Evolutionary conservation across 805 yeast species (phyloP).

Genomic region (Clavispora carvajalis): DNA sequence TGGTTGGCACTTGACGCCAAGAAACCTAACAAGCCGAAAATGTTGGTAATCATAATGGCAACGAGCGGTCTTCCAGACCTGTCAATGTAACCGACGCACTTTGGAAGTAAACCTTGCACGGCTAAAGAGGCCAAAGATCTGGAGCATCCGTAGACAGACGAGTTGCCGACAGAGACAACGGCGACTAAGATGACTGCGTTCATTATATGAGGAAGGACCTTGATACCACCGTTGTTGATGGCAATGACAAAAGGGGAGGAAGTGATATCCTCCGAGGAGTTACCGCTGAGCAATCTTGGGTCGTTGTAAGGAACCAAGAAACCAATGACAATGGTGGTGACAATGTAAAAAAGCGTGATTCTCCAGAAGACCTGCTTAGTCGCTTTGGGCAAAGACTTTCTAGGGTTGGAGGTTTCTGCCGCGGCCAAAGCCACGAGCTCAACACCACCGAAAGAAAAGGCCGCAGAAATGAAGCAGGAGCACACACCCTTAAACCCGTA

Average conservation of each 20-base stretch:
- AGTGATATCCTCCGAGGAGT: slow-evolving; percentile 11
- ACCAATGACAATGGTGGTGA: slow-evolving; percentile 44
- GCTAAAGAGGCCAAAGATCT: slow-evolving; percentile 62
- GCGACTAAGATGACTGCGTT: slow-evolving; percentile 24
- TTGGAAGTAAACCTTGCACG: slow-evolving; percentile 60
- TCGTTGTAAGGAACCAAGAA: slow-evolving; percentile 48
- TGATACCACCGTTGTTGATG: slow-evolving; percentile 23
- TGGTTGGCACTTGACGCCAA: slow-evolving; percentile 29
- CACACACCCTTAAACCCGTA: slow-evolving; percentile 54
- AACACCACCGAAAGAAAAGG: slow-evolving; percentile 59
- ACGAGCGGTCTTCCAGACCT: slow-evolving; percentile 63
- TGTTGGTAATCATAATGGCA: slow-evolving; percentile 46
- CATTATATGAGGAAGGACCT: slow-evolving; percentile 23
- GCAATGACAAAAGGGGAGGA: slow-evolving; percentile 28
- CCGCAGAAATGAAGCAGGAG: slow-evolving; percentile 49
- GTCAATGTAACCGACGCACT: slow-evolving; percentile 55
- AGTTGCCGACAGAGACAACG: slow-evolving; percentile 26
- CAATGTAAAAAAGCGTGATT: slow-evolving; percentile 44
- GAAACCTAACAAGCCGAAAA: slow-evolving; percentile 38
- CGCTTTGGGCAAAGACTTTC: slow-evolving; percentile 52
- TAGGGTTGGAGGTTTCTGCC: slow-evolving; percentile 51
- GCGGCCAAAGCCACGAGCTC: slow-evolving; percentile 58
- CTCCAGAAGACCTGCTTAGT: slow-evolving; percentile 54
- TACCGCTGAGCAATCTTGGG: slow-evolving; percentile 18
- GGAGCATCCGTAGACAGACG: slow-evolving; percentile 32